Conservation (phyloP, 1,284 basidiomycete species). For the Puccinia polysora region DNA sequence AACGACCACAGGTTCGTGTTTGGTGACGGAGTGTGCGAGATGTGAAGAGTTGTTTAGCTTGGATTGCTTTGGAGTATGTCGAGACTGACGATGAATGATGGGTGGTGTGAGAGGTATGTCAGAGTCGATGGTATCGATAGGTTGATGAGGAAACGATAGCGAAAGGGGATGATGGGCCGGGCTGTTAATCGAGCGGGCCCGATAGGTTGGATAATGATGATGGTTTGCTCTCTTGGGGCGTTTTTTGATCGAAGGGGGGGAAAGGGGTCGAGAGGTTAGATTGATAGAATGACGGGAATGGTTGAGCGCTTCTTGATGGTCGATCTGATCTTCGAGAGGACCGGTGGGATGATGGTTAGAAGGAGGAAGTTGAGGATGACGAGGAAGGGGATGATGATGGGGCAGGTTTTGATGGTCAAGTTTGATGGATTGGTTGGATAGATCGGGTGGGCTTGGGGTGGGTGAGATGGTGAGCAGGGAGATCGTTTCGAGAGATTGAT, state of each 20-base stretch:
- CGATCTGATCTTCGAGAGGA: background rate
- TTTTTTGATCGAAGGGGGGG: background rate
- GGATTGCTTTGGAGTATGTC: background rate
- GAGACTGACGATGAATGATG: background rate
- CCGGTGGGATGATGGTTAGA: background rate
- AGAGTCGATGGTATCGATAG: conserved; percentile 10
- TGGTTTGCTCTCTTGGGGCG: background rate
- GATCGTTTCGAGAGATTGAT: conserved; percentile 12
- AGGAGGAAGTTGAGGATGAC: background rate
- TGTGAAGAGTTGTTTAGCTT: conserved; percentile 53
- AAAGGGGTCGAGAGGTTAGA: background rate
- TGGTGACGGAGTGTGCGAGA: conserved; percentile 45
- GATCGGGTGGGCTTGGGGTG: background rate
- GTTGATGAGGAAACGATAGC: conserved; percentile 20
- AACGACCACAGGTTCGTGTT: conserved; percentile 1
- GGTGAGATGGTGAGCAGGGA: conserved; percentile 18
- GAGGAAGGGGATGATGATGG: background rate
- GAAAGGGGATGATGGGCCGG: conserved; percentile 4
- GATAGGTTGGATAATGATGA: conserved; percentile 16
- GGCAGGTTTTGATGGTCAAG: background rate
- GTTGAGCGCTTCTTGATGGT: background rate
- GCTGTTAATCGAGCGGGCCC: background rate
- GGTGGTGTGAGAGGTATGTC: conserved; percentile 1
- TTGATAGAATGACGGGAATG: conserved; percentile 4
- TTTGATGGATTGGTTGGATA: too few species aligned